Base-by-base conservation (phyloP, 2,329 filamentous ascomycete species). In the Parastagonospora avenae region DNA sequence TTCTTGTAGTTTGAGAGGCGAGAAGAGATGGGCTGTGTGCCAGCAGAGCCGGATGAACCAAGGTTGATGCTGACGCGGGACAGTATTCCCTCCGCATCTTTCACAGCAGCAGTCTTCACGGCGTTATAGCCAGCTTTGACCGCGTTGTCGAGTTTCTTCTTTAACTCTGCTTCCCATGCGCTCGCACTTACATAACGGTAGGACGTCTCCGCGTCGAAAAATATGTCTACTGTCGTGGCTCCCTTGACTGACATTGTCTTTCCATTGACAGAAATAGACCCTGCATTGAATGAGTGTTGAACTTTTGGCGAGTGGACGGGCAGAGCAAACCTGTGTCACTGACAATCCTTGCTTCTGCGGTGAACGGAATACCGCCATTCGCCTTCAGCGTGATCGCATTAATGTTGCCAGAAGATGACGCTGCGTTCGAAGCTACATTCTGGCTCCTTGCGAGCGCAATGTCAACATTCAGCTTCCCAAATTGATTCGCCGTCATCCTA, bases 81-180 rank as follows among this genome's bases (percentile, higher is more conserved):
- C 8, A 53, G 29, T 24, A 53, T 44, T 10, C 16, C 40, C n/a
- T 36, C 16, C 16, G 40, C 40, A 28, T 49, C 33, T 45, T 28
- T 30, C 5, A 45, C 33, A 38, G 42, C 42, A 12, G 42, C 42
- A 11, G 42, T 38, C 15, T 38, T 45, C n/a, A 45, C 32, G 9
- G 31, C 42, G 8, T 24, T 24, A 27, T 38, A 60, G n/a, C 54
- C 54, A n/a, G 40, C 37, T 27, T 30, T 31, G n/a, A 47, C 46
- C 6, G 59, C 61, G 12, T 42, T 47, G 24, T 60, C 51, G n/a
- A 62, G 46, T 24, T 56, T 62, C 9, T 45, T 46, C 27, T 55
- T 57, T 15, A 64, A 19, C 4, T 55, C 57, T 5, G 46, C 43
- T 36, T 54, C 42, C 46, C 42, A 43, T 12, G 52, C 43, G 10